Base-by-base conservation (phyloP, 2,329 filamentous ascomycete genomes). In the Stylonectria norvegica region DNA sequence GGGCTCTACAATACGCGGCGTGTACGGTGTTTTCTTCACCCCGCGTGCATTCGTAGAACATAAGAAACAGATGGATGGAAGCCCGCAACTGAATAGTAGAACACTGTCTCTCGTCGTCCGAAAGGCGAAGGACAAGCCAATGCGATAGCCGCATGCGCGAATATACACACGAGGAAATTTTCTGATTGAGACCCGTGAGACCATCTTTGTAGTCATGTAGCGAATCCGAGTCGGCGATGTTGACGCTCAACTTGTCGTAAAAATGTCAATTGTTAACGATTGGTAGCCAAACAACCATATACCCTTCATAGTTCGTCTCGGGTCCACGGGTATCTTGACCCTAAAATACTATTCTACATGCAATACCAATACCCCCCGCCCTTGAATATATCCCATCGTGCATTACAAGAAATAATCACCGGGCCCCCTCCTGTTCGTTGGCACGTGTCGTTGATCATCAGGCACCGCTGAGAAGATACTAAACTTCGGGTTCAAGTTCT, bases 391-490 rank as follows among this genome's bases (percentile, higher is more conserved):
- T 46, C 46, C 49, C 38, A 46, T 47, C 35, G 40, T 45, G 57
- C 53, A 52, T 66, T 49, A 85, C 58, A 86, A 67, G 67, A 86
- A 86, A 67, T 86, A 86, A 59, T 86, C 83, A 38, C 78, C 79
- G 12, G 81, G 79, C 19, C 81, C 80, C 49, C 81, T 72, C 30
- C 81, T 74, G 40, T 78, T 86, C 9, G 84, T 81, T 2, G 88
- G 88, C 7, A 91, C 84, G 40, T 89, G 86, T 45, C 89, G 76
- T 64, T 86, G 78, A 53, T 93, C 84, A 56, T 93, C 88, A 0
- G 89, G 87, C n/a, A 94, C 88, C 20, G 88, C 88, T 20, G 81
- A 85, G 71, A 94, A 94, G 58, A 94, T 93, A 64, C 85, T 93
- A 71, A 98, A 98, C 57, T 86, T 88, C 20, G 91, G 89, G 45